A percentile compares a stretch with the other conserved stretches of the same genome.
These are phyloP conservation scores for Amylocystis lapponica DNA, from an alignment of 768 basidiomycete species.

Conservation along the genomic window DNA sequence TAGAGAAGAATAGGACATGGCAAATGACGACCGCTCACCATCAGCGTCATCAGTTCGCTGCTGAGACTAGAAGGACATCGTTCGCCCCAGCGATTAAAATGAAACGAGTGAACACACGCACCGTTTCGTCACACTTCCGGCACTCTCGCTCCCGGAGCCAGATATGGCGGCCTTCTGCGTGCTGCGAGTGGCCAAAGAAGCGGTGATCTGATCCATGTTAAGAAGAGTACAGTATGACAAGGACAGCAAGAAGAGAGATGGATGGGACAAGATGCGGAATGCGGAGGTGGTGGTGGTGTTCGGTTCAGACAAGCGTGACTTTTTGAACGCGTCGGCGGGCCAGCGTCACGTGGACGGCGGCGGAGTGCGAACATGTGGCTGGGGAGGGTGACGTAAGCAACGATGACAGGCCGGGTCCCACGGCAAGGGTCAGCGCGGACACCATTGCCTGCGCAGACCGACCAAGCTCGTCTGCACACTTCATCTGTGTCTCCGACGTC, in stretches of 20 bases:
- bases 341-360: background rate
- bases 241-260: background rate
- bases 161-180: slow-evolving; percentile 52
- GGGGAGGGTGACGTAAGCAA: background rate
- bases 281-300: background rate
- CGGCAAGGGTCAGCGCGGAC: no score
- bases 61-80: slow-evolving; percentile 68
- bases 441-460: no score
- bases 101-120: no score
- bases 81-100: no score
- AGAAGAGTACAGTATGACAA: background rate
- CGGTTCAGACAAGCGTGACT: background rate
- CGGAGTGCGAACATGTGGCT: no score
- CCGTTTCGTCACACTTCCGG: slow-evolving; percentile 85
- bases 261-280: background rate
- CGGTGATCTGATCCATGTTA: slow-evolving; percentile 69
- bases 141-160: slow-evolving; percentile 47
- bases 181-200: slow-evolving; percentile 53
- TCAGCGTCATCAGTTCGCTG: slow-evolving; percentile 83
- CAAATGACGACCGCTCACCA: slow-evolving; percentile 48
- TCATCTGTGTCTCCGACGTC: no score
- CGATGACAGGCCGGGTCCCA: background rate
- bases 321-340: slow-evolving; percentile 6
- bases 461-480: no score
- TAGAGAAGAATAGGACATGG: background rate